Evolutionary conservation across 805 yeast species (phyloP), one percentile per base, ranked within the genome.

Genomic region (Lipomyces yamadae): DNA sequence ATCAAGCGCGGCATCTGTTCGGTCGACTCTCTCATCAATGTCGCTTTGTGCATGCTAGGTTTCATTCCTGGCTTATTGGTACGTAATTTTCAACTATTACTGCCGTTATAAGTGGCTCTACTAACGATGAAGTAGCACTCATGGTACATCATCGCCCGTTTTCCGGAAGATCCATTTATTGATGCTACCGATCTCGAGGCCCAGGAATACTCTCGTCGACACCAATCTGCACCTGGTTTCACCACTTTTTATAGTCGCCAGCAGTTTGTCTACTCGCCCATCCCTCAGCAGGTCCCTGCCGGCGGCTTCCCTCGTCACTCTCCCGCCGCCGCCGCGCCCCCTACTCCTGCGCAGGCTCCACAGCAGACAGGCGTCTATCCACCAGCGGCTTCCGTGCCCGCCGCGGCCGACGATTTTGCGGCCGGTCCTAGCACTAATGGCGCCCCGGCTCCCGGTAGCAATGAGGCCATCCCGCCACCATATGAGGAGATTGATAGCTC

Each of bases 121-220:
- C 60, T 57, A 34, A 63, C 64, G 33, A 24, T 15, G 24, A 6
- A 3, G n/a, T 63, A 68, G 70, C 96, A 91, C 74, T 80, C 88
- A 53, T 88, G 91, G 85, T 91, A 90, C 77, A 88, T 91, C 73
- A 90, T 91, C 64, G 86, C 91, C 63, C 81, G 85, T 72, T 89
- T 89, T 74, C 96, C 96, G n/a, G 74, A 72, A 33, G 70, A 67
- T 55, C 66, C 70, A 10, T 68, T 67, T 62, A 24, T 64, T 35
- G 71, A 66, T 39, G 39, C 65, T 32, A 56, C 32, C 37, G 70
- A 68, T 60, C 60, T 68, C 34, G 70, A 67, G 58, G 53, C 70
- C 29, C 70, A 67, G 64, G 70, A 67, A 18, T 60, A 57, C 53
- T 30, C 13, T 13, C 61, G 59, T 29, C 32, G 24, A 29, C 56